Percentiles rank a stretch among this genome's conserved stretches.
Conservation (phyloP, 805 yeast species). For the Candida ficus region DNA sequence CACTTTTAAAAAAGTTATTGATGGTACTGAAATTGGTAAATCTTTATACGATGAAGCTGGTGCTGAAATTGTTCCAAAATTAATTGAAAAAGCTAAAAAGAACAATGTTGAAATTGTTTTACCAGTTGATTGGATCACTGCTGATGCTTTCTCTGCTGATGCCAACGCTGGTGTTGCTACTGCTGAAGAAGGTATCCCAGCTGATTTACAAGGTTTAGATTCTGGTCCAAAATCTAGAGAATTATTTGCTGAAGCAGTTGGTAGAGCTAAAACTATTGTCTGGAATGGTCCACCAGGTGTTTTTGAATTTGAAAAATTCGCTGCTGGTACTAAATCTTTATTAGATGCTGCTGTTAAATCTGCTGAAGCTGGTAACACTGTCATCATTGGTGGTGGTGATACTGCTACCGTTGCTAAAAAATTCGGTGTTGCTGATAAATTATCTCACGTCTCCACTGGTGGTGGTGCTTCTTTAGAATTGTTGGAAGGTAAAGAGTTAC, state of each 20-base stretch:
- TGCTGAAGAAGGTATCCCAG: slow-evolving; percentile 89
- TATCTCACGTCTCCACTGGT: slow-evolving; percentile 98
- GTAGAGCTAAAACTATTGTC: slow-evolving; percentile 93
- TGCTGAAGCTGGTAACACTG: slow-evolving; percentile 84
- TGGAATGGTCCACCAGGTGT: slow-evolving; percentile 99
- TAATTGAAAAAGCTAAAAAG: slow-evolving; percentile 94
- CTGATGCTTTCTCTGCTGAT: slow-evolving; percentile 88
- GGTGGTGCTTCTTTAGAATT: slow-evolving; percentile 99
- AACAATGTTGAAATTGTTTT: slow-evolving; percentile 89
- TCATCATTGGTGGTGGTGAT: slow-evolving; percentile 97
- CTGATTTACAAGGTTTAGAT: slow-evolving; percentile 93
- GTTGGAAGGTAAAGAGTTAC: slow-evolving; percentile 96
- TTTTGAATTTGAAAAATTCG: slow-evolving; percentile 91
- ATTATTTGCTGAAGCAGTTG: slow-evolving; percentile 77
- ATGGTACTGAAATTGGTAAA: slow-evolving; percentile 82
- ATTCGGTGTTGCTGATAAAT: slow-evolving; percentile 92
- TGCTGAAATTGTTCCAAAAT: slow-evolving; percentile 88
- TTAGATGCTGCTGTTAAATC: slow-evolving; percentile 86
- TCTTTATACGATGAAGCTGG: slow-evolving; percentile 93
- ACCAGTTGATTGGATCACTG: slow-evolving; percentile 95
- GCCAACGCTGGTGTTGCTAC: slow-evolving; percentile 84
- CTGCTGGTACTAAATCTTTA: slow-evolving; percentile 86
- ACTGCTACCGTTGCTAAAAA: slow-evolving; percentile 99
- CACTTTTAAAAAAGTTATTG: slow-evolving; percentile 94
- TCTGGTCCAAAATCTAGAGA: slow-evolving; percentile 86